phyloP scores from a whole-genome alignment of 352 stramenopile species.

The Globisporangium cylindrosporum region DNA sequence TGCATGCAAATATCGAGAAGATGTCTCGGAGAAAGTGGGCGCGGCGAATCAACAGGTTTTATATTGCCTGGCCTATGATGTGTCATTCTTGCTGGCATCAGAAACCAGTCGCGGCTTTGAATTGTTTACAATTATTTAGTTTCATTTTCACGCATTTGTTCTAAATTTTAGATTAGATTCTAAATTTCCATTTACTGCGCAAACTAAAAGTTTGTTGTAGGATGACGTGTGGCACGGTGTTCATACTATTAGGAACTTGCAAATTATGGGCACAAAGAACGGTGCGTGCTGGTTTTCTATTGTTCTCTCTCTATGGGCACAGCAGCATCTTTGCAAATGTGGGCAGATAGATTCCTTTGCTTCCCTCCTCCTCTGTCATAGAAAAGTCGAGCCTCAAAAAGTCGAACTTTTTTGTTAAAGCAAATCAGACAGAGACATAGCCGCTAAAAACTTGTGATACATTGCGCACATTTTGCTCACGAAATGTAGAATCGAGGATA shows the following conservation, averaged over 20 bases:
- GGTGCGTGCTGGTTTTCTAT: not conserved
- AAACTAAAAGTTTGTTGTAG: too few relatives aligned
- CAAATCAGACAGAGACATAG: not conserved
- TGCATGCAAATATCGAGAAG: too few relatives aligned
- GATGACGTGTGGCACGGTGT: too few relatives aligned
- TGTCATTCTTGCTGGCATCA: not conserved
- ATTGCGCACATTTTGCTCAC: not conserved
- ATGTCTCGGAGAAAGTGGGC: not conserved
- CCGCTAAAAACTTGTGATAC: not conserved
- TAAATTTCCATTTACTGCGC: not conserved
- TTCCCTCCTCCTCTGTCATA: not conserved
- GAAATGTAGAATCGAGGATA: not conserved
- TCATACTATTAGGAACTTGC: not conserved
- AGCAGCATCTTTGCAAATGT: not conserved
- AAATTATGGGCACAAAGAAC: not conserved
- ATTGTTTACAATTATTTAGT: not conserved
- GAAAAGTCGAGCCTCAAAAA: slow-evolving; percentile 1
- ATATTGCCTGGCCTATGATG: not conserved
- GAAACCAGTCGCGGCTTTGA: not conserved
- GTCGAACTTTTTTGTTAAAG: not conserved
- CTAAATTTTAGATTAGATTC: not conserved
- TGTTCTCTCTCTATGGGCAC: not conserved
- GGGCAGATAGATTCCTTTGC: slow-evolving; percentile 6
- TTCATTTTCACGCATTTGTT: not conserved
- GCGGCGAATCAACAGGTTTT: not conserved